These are phyloP conservation scores for Zygosaccharomyces sapae DNA, from an alignment of 1,139 yeast genomes.

Conservation along the genomic window DNA sequence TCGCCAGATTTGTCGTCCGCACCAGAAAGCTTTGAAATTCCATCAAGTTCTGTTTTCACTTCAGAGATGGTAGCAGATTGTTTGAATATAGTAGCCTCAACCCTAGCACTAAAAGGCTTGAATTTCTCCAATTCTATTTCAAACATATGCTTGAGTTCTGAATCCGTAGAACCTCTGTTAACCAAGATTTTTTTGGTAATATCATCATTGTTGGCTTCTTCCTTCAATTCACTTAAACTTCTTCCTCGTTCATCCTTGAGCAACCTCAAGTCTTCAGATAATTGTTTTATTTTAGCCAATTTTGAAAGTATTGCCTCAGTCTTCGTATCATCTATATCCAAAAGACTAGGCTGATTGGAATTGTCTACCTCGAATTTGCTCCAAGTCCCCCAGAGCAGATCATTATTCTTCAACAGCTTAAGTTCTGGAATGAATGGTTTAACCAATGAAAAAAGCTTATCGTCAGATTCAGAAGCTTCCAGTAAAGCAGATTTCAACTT, in stretches of 20 bases:
- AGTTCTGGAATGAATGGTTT: slow-evolving; percentile 39
- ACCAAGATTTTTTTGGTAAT: slow-evolving; percentile 72
- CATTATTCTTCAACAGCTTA: slow-evolving; percentile 36
- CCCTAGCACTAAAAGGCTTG: slow-evolving; percentile 59
- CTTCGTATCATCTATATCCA: slow-evolving; percentile 57
- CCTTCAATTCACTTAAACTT: slow-evolving; percentile 62
- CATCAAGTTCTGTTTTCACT: slow-evolving; percentile 56
- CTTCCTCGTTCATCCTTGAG: slow-evolving; percentile 58
- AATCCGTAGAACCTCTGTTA: slow-evolving; percentile 55
- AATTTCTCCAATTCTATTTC: slow-evolving; percentile 75
- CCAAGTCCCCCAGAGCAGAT: slow-evolving; percentile 33
- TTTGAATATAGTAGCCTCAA: slow-evolving; percentile 62
- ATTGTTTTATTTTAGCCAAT: slow-evolving; percentile 40
- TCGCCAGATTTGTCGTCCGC: slow-evolving; percentile 38
- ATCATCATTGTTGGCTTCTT: slow-evolving; percentile 74
- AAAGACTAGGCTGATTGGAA: slow-evolving; percentile 44
- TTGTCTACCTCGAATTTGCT: slow-evolving; percentile 23
- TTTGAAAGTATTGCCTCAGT: slow-evolving; percentile 32
- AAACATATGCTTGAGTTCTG: slow-evolving; percentile 61
- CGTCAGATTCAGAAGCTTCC: slow-evolving; percentile 67
- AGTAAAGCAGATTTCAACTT: slow-evolving; percentile 46
- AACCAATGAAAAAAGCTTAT: slow-evolving; percentile 46
- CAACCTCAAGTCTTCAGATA: slow-evolving; percentile 48
- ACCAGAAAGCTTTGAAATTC: slow-evolving; percentile 45
- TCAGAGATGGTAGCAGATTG: slow-evolving; percentile 57